Evolutionary conservation across 352 stramenopile species (phyloP).

Genomic region (Aphanomyces euteiches): DNA sequence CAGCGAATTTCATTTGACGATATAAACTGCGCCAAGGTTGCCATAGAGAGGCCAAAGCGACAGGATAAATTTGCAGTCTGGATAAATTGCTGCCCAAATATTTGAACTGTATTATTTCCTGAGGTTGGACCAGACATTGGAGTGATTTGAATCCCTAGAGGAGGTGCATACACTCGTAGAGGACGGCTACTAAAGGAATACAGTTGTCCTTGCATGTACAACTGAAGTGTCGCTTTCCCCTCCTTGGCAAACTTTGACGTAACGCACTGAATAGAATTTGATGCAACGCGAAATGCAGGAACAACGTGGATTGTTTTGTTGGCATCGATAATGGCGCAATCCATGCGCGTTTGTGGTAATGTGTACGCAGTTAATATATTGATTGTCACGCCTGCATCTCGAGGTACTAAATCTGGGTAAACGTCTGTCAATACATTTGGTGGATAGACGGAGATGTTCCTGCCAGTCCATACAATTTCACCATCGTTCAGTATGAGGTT

Average conservation of each 20-base stretch:
- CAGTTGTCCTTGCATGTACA: conserved; percentile 30
- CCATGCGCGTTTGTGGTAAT: not conserved
- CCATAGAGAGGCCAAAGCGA: conserved; percentile 31
- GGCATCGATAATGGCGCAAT: not conserved
- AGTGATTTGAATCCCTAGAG: conserved; percentile 28
- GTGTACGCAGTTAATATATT: not conserved
- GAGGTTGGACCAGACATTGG: conserved; percentile 28
- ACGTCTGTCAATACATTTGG: not conserved
- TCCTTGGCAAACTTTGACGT: not conserved
- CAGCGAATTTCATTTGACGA: conserved; percentile 31
- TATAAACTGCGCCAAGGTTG: conserved; percentile 22
- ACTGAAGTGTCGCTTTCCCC: conserved; percentile 4
- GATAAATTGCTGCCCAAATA: conserved; percentile 34
- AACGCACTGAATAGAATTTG: conserved; percentile 10
- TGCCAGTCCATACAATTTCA: not conserved
- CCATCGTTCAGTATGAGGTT: not conserved
- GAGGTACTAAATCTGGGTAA: not conserved
- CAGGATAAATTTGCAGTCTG: conserved; percentile 31
- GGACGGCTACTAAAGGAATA: conserved; percentile 25
- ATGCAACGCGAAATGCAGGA: not conserved
- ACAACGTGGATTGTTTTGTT: not conserved
- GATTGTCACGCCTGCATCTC: not conserved
- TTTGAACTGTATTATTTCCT: conserved; percentile 33
- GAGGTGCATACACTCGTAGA: conserved; percentile 27
- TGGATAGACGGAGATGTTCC: not conserved